phyloP scores from a whole-genome alignment of 2,329 filamentous ascomycete genomes.

The Massarina eburnea region DNA sequence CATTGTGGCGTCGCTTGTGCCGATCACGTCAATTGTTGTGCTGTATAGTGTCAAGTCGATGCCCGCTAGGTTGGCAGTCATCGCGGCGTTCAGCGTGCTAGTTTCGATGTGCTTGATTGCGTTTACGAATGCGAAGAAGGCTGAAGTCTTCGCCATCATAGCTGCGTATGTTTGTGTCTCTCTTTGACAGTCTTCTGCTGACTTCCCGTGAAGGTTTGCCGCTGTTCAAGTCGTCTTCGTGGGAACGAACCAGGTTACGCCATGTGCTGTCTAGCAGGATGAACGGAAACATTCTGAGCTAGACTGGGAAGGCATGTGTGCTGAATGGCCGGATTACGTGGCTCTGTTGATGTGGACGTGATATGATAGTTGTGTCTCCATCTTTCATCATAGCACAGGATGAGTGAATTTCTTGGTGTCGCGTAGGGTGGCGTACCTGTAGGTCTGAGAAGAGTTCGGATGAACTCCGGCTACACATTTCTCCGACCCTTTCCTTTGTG shows the following conservation, averaged over 20 bases:
- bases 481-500: too few species aligned
- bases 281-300: too few species aligned
- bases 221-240: slow-evolving; percentile 6
- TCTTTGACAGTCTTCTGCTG: not conserved
- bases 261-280: too few species aligned
- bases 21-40: slow-evolving; percentile 3
- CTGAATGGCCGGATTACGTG: too few species aligned
- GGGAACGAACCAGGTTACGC: not conserved
- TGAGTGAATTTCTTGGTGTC: too few species aligned
- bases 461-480: too few species aligned
- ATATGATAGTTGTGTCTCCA: too few species aligned
- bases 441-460: too few species aligned
- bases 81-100: slow-evolving; percentile 13
- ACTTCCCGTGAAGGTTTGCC: not conserved
- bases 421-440: too few species aligned
- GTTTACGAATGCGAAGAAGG: slow-evolving; percentile 12
- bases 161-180: slow-evolving; percentile 11
- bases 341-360: too few species aligned
- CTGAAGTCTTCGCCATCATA: slow-evolving; percentile 13
- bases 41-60: slow-evolving; percentile 1
- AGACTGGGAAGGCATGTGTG: too few species aligned
- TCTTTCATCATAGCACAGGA: too few species aligned
- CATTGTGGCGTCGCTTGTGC: slow-evolving; percentile 6
- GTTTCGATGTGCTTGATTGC: slow-evolving; percentile 9
- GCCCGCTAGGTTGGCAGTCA: slow-evolving; percentile 7